A percentile compares a stretch with the other conserved stretches of the same genome.
Conservation (phyloP, 2,329 filamentous ascomycete genomes). For the Penicillium sp. region DNA sequence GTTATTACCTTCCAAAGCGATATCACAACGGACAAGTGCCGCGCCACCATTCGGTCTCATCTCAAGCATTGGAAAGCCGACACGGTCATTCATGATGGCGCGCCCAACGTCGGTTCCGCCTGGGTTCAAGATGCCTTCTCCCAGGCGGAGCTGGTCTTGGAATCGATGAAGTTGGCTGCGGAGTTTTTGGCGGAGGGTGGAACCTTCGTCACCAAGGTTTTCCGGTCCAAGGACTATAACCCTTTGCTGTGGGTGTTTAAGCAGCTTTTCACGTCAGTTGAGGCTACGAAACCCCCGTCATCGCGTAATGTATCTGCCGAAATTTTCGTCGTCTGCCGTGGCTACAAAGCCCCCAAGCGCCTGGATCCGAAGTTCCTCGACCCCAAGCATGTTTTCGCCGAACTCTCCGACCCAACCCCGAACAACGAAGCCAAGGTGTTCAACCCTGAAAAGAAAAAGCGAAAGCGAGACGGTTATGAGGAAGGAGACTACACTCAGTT, state of each 20-base stretch:
- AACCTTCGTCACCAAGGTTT: conserved; percentile 96
- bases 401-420: conserved; percentile 79
- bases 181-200: conserved; percentile 90
- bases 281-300: conserved; percentile 95
- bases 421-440: conserved; percentile 99
- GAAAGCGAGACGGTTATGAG: conserved; percentile 96
- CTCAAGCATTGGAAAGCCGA: conserved; percentile 97
- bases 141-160: conserved; percentile 88
- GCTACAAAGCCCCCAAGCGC: conserved; percentile 91
- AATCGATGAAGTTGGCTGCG: conserved; percentile 89
- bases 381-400: conserved; percentile 85
- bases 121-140: conserved; percentile 99
- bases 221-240: conserved; percentile 96
- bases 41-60: conserved; percentile 84
- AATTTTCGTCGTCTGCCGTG: conserved; percentile 96
- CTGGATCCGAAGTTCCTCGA: conserved; percentile 94
- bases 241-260: conserved; percentile 96
- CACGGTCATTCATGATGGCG: conserved; percentile 93
- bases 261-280: conserved; percentile 91
- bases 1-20: conserved; percentile 97
- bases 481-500: conserved; percentile 93
- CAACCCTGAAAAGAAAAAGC: conserved; percentile 96
- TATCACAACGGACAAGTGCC: conserved; percentile 96
- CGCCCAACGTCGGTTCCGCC: conserved; percentile 95
- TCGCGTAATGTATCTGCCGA: conserved; percentile 96